phyloP scores from a whole-genome alignment of 2,329 filamentous ascomycete species.

The Lecanicillium sp. region DNA sequence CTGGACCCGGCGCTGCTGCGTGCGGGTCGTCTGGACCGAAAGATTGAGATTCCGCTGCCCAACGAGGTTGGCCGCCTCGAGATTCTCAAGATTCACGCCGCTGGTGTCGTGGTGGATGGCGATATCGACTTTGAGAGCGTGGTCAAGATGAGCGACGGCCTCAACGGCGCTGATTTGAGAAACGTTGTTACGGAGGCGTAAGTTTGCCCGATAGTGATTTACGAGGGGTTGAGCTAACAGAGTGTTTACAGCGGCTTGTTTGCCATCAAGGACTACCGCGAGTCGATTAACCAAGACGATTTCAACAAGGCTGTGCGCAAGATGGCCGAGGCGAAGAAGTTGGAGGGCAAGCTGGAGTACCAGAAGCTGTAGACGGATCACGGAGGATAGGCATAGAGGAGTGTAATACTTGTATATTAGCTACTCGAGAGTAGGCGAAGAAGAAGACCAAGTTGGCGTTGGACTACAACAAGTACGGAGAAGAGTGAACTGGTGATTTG shows the following conservation, averaged over 20 bases:
- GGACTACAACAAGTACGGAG: too few species aligned
- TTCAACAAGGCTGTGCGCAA: conserved; percentile 99
- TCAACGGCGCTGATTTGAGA: conserved; percentile 94
- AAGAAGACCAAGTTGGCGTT: conserved; percentile 3
- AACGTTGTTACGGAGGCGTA: conserved; percentile 99
- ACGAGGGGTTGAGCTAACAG: not conserved
- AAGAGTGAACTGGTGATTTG: not conserved
- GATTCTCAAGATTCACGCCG: conserved; percentile 95
- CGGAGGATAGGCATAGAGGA: conserved; percentile 1
- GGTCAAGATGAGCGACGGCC: conserved; percentile 98
- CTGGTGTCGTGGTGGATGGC: conserved; percentile 78
- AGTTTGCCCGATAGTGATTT: conserved; percentile 31
- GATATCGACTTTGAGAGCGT: conserved; percentile 99
- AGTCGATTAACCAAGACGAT: conserved; percentile 94
- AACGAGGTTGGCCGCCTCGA: conserved; percentile 95
- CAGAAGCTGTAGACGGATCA: conserved; percentile 66
- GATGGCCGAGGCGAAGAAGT: conserved; percentile 94
- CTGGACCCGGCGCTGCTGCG: conserved; percentile 87
- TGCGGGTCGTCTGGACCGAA: conserved; percentile 88
- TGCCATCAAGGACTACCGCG: conserved; percentile 96
- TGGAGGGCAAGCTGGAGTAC: conserved; percentile 97
- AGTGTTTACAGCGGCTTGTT: conserved; percentile 69
- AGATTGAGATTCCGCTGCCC: conserved; percentile 94
- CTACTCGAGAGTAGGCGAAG: conserved; percentile 1
- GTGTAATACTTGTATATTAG: conserved; percentile 8